A percentile compares a stretch with the other conserved stretches of the same genome.
Conservation (phyloP, 306 rosid species). For the Chamaecrista fasciculata region DNA sequence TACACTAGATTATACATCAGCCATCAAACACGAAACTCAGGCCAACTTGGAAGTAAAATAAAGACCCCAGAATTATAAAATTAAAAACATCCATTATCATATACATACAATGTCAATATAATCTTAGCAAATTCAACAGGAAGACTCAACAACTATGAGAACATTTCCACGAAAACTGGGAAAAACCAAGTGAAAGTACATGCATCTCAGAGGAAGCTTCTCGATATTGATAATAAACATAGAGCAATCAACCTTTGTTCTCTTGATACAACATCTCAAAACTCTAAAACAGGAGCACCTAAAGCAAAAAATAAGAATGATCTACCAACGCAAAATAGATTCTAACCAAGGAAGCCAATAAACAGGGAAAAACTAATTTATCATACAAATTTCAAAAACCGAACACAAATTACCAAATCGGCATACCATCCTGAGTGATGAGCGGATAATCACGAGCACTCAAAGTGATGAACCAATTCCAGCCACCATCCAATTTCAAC, state of each 20-base stretch:
- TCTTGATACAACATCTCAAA: not conserved
- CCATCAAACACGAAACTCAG: not conserved
- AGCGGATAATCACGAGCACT: conserved; percentile 88
- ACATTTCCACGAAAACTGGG: not conserved
- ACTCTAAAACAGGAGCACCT: not conserved
- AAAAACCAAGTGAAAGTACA: not conserved
- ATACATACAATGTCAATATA: not conserved
- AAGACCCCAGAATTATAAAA: not conserved
- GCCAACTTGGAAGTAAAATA: not conserved
- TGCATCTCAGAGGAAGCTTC: not conserved
- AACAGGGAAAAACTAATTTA: not conserved
- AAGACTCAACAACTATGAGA: not conserved
- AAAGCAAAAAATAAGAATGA: not conserved
- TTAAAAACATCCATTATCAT: not conserved
- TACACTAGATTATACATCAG: not conserved
- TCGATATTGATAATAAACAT: not conserved
- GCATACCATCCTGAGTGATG: conserved; percentile 92
- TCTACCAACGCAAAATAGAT: not conserved
- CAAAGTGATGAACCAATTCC: conserved; percentile 91
- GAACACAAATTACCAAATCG: conserved; percentile 30
- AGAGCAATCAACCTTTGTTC: not conserved
- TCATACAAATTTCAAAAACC: conserved; percentile 13
- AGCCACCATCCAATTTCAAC: conserved; percentile 70
- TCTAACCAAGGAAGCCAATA: not conserved
- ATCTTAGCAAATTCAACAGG: not conserved